Base-by-base conservation (phyloP, 108 stramenopile species). In the Aurantiochytrium sp. region DNA sequence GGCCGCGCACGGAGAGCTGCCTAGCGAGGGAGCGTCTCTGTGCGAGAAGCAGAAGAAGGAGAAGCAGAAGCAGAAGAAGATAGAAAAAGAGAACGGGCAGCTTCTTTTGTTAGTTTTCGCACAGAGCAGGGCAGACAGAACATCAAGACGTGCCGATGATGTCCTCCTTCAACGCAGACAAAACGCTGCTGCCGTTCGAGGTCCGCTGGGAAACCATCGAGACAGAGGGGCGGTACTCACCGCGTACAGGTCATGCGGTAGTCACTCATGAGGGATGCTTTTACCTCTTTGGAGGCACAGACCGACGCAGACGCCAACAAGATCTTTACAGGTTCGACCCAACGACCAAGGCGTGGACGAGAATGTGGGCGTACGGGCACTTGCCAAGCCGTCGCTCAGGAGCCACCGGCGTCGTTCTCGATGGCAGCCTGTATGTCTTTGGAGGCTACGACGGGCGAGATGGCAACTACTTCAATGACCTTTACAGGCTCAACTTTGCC, bases 271-370 rank as follows among this genome's bases (percentile, higher is more conserved):
- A 83, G 6, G 76, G 76, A 53, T 12, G 23, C 23, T 53, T 83
- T 23, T 83, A 83, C 51, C 76, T 83, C 6, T 83, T 83, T 83
- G 76, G 76, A 12, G 76, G 76, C 76, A 83, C 76, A 12, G 76
- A 83, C 76, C 45, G 51, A 12, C 45, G 51, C 6, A 21, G 76
- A 8, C 19, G 76, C 0, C 76, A 83, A 4, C 76, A 83, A 28
- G 76, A 83, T 53, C 51, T 83, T 43, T 83, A 83, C 76, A 83
- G 49, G 28, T 83, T 21, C 28, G 76, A 83, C 51, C 10, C 23
- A 18, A 23, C 18, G 1, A 35, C 45, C 19, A 10, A 23, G 19
- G 28, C 49, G n/a, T 83, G 76, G 76, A 28, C 19, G 10, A 12
- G 28, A 6, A 43, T 83, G 23, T 35, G n/a, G 8, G 76, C 76